These are phyloP conservation scores for Paraphoma sp. DNA, from an alignment of 2,329 filamentous ascomycete species.

Conservation along the genomic window DNA sequence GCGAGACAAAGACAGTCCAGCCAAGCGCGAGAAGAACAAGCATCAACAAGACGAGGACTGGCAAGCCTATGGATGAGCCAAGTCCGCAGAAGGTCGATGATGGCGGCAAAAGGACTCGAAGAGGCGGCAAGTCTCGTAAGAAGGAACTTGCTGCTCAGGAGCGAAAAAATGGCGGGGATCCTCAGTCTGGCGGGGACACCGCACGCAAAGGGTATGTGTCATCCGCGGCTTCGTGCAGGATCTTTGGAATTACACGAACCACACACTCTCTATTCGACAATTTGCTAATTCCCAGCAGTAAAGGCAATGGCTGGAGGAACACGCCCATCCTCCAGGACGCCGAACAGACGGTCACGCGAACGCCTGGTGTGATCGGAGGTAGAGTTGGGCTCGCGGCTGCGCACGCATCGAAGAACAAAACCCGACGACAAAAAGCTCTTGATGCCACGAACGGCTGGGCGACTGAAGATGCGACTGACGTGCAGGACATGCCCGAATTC, in stretches of 20 bases:
- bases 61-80: conserved; percentile 49
- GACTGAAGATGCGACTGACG: conserved; percentile 93
- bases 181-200: conserved; percentile 32
- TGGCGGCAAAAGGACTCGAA: conserved; percentile 54
- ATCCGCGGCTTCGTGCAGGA: conserved; percentile 27
- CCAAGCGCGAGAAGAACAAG: conserved; percentile 41
- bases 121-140: conserved; percentile 53
- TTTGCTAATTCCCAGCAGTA: conserved; percentile 41
- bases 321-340: conserved; percentile 70
- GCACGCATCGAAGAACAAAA: conserved; percentile 49
- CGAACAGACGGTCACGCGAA: conserved; percentile 49
- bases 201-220: conserved; percentile 42
- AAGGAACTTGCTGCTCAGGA: conserved; percentile 54
- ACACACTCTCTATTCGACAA: neutral
- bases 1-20: conserved; percentile 37
- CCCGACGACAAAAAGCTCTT: conserved; percentile 56
- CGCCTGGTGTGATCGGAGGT: conserved; percentile 48
- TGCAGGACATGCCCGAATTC: conserved; percentile 91
- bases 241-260: conserved; percentile 4
- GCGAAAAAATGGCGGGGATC: conserved; percentile 38
- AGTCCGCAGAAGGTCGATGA: conserved; percentile 41
- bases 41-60: conserved; percentile 49
- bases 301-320: conserved; percentile 71
- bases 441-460: conserved; percentile 84
- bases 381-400: conserved; percentile 46